These are phyloP conservation scores for Wickerhamiella azyma DNA, from an alignment of 805 yeast species.

Conservation along the genomic window DNA sequence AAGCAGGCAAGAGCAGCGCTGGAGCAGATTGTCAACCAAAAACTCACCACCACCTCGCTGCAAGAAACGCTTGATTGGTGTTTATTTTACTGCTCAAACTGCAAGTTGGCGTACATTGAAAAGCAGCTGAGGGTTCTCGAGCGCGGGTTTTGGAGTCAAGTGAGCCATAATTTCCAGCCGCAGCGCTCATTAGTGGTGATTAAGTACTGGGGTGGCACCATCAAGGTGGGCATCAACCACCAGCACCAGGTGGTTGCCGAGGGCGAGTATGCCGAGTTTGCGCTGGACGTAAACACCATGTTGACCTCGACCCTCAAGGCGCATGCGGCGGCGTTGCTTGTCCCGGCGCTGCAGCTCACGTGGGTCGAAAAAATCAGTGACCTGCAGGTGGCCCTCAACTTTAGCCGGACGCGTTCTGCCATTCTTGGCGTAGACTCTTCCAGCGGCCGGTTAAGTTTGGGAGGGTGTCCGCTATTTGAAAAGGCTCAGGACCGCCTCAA, in stretches of 20 bases:
- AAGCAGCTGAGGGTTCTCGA: slow-evolving; percentile 40
- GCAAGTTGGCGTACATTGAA: slow-evolving; percentile 48
- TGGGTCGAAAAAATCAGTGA: slow-evolving; percentile 13
- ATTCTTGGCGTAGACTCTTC: slow-evolving; percentile 19
- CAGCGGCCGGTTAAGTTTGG: slow-evolving; percentile 16
- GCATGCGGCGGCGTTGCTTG: slow-evolving; percentile 13
- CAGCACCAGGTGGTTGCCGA: slow-evolving; percentile 21
- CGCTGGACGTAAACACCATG: slow-evolving; percentile 7
- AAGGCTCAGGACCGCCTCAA: slow-evolving; percentile 15
- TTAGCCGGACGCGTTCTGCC: slow-evolving; percentile 20
- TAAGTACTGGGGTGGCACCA: slow-evolving; percentile 43
- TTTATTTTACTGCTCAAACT: slow-evolving; percentile 46
- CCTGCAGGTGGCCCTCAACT: slow-evolving; percentile 5
- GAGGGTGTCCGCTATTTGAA: slow-evolving; percentile 13
- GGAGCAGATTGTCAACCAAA: slow-evolving; percentile 43
- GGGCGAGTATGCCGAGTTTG: neutral
- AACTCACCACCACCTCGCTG: slow-evolving; percentile 35
- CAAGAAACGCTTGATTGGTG: slow-evolving; percentile 42
- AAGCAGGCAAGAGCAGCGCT: slow-evolving; percentile 29
- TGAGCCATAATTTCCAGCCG: slow-evolving; percentile 42
- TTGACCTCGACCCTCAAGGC: slow-evolving; percentile 14
- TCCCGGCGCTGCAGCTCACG: slow-evolving; percentile 9
- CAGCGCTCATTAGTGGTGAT: slow-evolving; percentile 39
- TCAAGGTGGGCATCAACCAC: slow-evolving; percentile 41
- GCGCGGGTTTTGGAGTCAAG: slow-evolving; percentile 43